Percentiles rank a stretch among this genome's conserved stretches.
Conservation (phyloP, 768 basidiomycete genomes). For the Sarcodon aspratus region DNA sequence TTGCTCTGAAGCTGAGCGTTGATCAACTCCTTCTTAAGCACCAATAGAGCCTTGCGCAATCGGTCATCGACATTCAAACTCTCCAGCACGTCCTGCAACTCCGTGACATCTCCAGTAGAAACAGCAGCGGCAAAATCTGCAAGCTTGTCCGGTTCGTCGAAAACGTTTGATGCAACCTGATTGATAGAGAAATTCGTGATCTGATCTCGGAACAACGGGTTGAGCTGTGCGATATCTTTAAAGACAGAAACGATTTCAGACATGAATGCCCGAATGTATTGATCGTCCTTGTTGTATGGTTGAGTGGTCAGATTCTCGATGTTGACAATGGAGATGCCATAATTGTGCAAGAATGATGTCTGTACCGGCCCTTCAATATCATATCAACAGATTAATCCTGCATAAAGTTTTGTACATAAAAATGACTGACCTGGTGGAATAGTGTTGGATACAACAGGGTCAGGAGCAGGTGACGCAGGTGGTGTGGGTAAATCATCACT, state of each 20-base stretch:
- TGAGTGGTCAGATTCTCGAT: slow-evolving; percentile 75
- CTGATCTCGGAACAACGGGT: slow-evolving; percentile 96
- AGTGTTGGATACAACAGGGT: neutral
- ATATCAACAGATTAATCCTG: slow-evolving; percentile 1
- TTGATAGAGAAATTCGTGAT: slow-evolving; percentile 94
- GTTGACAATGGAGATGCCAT: slow-evolving; percentile 79
- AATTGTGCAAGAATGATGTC: slow-evolving; percentile 75
- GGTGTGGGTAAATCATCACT: slow-evolving; percentile 28
- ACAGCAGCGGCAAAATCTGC: slow-evolving; percentile 97
- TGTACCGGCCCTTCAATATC: slow-evolving; percentile 46
- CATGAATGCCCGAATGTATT: slow-evolving; percentile 93
- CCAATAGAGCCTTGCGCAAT: slow-evolving; percentile 78
- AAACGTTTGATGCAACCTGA: slow-evolving; percentile 86
- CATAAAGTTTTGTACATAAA: too few species aligned
- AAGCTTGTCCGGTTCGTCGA: slow-evolving; percentile 94
- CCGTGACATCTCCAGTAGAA: slow-evolving; percentile 82
- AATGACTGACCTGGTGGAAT: too few species aligned
- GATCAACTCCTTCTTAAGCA: slow-evolving; percentile 96
- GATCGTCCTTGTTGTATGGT: slow-evolving; percentile 86
- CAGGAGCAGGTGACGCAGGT: slow-evolving; percentile 14
- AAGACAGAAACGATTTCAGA: slow-evolving; percentile 94
- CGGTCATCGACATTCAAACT: slow-evolving; percentile 78
- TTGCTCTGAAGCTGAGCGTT: slow-evolving; percentile 93
- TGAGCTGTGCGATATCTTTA: slow-evolving; percentile 96
- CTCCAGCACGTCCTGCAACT: slow-evolving; percentile 91